Conservation (phyloP, 768 basidiomycete species). For the Leucogyrophana mollusca region DNA sequence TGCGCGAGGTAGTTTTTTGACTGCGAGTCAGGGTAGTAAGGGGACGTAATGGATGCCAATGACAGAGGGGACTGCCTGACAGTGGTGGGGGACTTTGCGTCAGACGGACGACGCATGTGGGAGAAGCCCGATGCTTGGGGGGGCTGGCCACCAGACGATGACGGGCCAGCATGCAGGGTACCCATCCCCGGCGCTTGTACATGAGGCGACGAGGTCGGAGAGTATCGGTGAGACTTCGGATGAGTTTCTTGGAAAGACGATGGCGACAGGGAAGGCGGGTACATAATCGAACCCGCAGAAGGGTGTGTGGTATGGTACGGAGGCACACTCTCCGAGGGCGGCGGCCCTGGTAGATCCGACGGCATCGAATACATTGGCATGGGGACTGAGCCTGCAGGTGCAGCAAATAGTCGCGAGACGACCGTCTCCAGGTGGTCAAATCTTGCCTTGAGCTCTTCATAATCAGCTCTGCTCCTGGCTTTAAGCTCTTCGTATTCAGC, state of each 20-base stretch:
- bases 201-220: slow-evolving; percentile 24
- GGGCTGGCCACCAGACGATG: slow-evolving; percentile 19
- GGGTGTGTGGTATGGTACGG: slow-evolving; percentile 27
- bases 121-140: slow-evolving; percentile 11
- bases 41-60: slow-evolving; percentile 41
- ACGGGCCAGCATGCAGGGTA: slow-evolving; percentile 19
- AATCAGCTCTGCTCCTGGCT: slow-evolving; percentile 37
- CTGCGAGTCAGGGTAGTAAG: slow-evolving; percentile 37
- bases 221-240: slow-evolving; percentile 23
- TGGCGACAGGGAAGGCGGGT: slow-evolving; percentile 18
- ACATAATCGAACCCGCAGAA: slow-evolving; percentile 23
- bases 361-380: slow-evolving; percentile 29
- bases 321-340: slow-evolving; percentile 21
- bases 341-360: slow-evolving; percentile 26
- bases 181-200: slow-evolving; percentile 6
- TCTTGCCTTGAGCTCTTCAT: slow-evolving; percentile 61
- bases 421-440: slow-evolving; percentile 59
- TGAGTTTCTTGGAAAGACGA: slow-evolving; percentile 25
- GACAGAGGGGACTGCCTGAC: slow-evolving; percentile 38
- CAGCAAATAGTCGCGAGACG: slow-evolving; percentile 41
- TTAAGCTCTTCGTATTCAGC: slow-evolving; percentile 77
- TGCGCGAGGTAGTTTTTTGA: slow-evolving; percentile 82
- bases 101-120: slow-evolving; percentile 28
- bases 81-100: slow-evolving; percentile 28
- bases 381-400: slow-evolving; percentile 21